Evolutionary conservation across 2,329 filamentous ascomycete genomes (phyloP).

Genomic region (Pseudocercospora macadamiae): DNA sequence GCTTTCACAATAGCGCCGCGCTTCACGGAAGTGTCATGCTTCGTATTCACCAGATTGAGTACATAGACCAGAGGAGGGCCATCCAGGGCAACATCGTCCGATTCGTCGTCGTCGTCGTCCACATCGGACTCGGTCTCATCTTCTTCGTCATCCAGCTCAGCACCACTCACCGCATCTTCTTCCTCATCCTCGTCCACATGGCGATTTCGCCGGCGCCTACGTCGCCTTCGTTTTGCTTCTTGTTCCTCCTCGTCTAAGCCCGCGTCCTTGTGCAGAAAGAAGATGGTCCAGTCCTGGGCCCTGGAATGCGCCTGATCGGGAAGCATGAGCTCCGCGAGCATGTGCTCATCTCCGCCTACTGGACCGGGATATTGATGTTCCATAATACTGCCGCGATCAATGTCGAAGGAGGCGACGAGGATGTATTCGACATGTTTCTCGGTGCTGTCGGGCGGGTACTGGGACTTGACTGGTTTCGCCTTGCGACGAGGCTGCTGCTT

Average conservation of each 20-base stretch:
- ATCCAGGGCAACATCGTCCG: conserved; percentile 64
- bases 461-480: conserved; percentile 45
- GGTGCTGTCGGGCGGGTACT: conserved; percentile 51
- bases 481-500: conserved; percentile 13
- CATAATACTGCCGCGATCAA: conserved; percentile 95
- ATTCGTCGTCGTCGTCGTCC: conserved; percentile 51
- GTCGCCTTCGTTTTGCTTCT: conserved; percentile 53
- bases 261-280: conserved; percentile 95
- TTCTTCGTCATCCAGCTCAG: conserved; percentile 54
- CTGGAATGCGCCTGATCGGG: conserved; percentile 94
- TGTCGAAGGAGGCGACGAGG: conserved; percentile 94
- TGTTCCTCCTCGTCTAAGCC: conserved; percentile 80
- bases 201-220: conserved; percentile 39
- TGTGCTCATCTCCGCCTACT: conserved; percentile 95
- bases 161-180: conserved; percentile 44
- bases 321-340: conserved; percentile 97
- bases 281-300: conserved; percentile 98
- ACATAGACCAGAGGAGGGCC: conserved; percentile 95
- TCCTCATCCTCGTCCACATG: conserved; percentile 50
- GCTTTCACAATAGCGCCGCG: conserved; percentile 94
- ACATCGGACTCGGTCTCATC: conserved; percentile 50
- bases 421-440: conserved; percentile 99
- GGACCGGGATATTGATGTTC: conserved; percentile 95
- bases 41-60: conserved; percentile 95
- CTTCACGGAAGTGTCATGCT: conserved; percentile 90